Evolutionary conservation across 805 yeast species (phyloP).

Genomic region (Metschnikowia aberdeeniae): DNA sequence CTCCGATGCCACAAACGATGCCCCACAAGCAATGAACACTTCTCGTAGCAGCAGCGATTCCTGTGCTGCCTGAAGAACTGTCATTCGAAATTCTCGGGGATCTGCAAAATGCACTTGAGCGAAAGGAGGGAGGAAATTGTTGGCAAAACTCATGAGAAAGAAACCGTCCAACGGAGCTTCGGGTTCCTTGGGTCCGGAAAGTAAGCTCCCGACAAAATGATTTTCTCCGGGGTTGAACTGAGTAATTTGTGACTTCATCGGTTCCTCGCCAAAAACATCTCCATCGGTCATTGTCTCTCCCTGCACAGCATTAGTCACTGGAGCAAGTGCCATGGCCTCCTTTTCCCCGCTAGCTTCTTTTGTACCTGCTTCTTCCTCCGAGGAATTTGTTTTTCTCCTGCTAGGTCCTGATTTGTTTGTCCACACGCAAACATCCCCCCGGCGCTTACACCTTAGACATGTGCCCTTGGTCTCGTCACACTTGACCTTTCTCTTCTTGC

Average conservation of each 20-base stretch:
- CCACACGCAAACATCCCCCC: constrained; percentile 9
- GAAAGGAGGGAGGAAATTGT: constrained; percentile 14
- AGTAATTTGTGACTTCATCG: background rate
- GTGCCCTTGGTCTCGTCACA: constrained; percentile 13
- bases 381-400: background rate
- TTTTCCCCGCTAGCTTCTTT: too few species aligned
- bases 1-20: constrained; percentile 12
- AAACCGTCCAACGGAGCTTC: constrained; percentile 4
- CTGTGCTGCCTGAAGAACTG: constrained; percentile 11
- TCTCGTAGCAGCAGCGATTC: constrained; percentile 8
- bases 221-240: background rate
- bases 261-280: too few species aligned
- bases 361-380: too few species aligned
- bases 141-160: constrained; percentile 9
- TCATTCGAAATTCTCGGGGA: constrained; percentile 3
- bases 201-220: background rate
- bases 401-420: background rate
- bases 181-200: background rate
- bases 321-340: too few species aligned
- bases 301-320: too few species aligned
- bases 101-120: constrained; percentile 13
- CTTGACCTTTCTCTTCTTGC: constrained; percentile 14
- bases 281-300: too few species aligned
- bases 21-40: constrained; percentile 17
- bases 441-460: constrained; percentile 11